Evolutionary conservation across 2,329 filamentous ascomycete species (phyloP).

Genomic region (Pseudocercospora vitis): DNA sequence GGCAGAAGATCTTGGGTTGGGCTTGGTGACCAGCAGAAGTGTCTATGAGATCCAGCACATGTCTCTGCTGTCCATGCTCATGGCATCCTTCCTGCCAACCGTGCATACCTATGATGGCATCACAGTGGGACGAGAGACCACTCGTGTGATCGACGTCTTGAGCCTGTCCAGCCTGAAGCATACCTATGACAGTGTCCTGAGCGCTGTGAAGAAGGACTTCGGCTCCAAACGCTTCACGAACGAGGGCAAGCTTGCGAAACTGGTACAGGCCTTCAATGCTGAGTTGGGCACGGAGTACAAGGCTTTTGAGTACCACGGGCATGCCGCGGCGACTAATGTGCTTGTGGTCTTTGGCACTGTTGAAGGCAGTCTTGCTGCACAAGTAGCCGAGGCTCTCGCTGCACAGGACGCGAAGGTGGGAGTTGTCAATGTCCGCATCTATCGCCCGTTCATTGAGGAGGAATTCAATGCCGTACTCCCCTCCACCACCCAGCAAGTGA

Average conservation of each 20-base stretch:
- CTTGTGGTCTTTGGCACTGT: conserved; percentile 90
- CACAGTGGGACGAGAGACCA: conserved; percentile 76
- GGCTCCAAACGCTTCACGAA: conserved; percentile 62
- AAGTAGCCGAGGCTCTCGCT: conserved; percentile 72
- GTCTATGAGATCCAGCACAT: conserved; percentile 94
- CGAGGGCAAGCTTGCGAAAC: conserved; percentile 68
- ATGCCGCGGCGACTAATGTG: conserved; percentile 74
- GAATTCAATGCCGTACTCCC: conserved; percentile 84
- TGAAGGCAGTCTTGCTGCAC: conserved; percentile 80
- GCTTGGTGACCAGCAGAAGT: conserved; percentile 79
- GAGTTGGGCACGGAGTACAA: conserved; percentile 92
- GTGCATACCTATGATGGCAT: conserved; percentile 79
- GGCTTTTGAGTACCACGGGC: conserved; percentile 91
- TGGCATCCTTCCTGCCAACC: conserved; percentile 76
- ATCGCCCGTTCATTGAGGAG: conserved; percentile 93
- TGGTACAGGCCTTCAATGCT: conserved; percentile 76
- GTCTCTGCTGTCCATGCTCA: conserved; percentile 79
- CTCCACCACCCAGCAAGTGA: conserved; percentile 69
- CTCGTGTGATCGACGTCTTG: conserved; percentile 78
- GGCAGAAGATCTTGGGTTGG: conserved; percentile 87
- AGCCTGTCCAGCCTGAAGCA: conserved; percentile 68
- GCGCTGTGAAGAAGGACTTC: conserved; percentile 56
- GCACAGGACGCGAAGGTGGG: conserved; percentile 76
- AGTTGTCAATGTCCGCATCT: conserved; percentile 86
- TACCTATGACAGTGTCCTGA: conserved; percentile 66